These are phyloP conservation scores for Ricinus communis DNA, from an alignment of 345 rosid species.

Conservation along the genomic window DNA sequence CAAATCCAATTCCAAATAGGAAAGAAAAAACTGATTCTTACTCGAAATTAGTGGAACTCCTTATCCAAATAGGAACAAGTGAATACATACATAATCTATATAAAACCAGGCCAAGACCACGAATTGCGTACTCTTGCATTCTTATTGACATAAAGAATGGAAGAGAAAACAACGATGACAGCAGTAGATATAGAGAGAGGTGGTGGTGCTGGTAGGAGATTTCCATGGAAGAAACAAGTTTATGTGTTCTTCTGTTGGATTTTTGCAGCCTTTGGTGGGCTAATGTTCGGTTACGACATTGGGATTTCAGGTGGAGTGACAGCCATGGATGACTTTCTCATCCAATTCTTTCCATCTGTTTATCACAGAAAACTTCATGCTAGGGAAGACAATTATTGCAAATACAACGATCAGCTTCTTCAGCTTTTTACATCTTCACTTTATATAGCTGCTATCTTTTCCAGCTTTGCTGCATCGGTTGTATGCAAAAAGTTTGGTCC, in stretches of 20 bases:
- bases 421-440: conserved; percentile 35
- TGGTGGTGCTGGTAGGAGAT: no score
- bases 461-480: conserved; percentile 25
- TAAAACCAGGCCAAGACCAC: no score
- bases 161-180: no score
- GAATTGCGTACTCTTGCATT: no score
- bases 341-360: conserved; percentile 22
- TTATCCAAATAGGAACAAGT: no score
- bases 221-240: conserved; percentile 15
- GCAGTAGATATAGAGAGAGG: neutral
- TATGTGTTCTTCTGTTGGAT: conserved; percentile 15
- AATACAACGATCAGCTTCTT: conserved; percentile 24
- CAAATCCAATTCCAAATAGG: no score
- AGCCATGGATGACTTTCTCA: conserved; percentile 34
- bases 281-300: conserved; percentile 31
- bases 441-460: conserved; percentile 26
- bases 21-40: no score
- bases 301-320: conserved; percentile 34
- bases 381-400: conserved; percentile 27
- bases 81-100: no score
- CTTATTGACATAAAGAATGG: no score
- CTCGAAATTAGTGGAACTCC: no score
- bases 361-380: conserved; percentile 22
- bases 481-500: conserved; percentile 23
- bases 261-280: conserved; percentile 27